Conservation (phyloP, 2,329 filamentous ascomycete genomes). For the Phialophora verrucosa region DNA sequence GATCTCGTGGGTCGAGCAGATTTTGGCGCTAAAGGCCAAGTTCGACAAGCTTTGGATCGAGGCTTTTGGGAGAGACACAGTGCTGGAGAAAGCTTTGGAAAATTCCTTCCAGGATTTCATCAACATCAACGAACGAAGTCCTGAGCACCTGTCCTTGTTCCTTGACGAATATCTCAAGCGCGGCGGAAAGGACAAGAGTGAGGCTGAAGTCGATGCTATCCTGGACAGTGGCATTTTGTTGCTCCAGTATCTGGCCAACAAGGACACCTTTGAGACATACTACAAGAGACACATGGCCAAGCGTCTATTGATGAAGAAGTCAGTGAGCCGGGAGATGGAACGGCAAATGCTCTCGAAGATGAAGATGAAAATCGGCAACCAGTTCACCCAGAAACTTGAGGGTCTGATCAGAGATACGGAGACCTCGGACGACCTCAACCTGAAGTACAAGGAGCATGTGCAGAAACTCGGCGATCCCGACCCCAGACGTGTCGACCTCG, state of each 20-base stretch:
- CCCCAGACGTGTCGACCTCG: conserved; percentile 73
- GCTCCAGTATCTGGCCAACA: conserved; percentile 85
- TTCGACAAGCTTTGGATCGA: conserved; percentile 78
- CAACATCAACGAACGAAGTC: conserved; percentile 82
- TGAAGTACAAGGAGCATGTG: conserved; percentile 75
- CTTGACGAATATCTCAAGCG: conserved; percentile 97
- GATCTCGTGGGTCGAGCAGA: conserved; percentile 93
- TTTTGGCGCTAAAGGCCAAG: conserved; percentile 82
- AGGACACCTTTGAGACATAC: conserved; percentile 94
- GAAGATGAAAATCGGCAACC: conserved; percentile 94
- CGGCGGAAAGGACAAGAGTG: conserved; percentile 89
- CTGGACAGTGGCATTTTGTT: conserved; percentile 89
- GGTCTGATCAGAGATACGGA: conserved; percentile 98
- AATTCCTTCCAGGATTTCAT: conserved; percentile 92
- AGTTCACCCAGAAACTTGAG: conserved; percentile 91
- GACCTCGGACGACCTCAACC: conserved; percentile 80
- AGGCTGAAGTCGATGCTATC: conserved; percentile 80
- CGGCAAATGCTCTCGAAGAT: conserved; percentile 95
- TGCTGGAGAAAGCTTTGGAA: conserved; percentile 80
- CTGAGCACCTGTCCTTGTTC: conserved; percentile 93
- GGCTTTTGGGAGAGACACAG: conserved; percentile 76
- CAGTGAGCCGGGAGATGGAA: conserved; percentile 88
- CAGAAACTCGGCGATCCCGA: conserved; percentile 62
- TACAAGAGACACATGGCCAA: conserved; percentile 97
- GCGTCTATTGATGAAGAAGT: conserved; percentile 84